Percentiles rank a stretch among this genome's conserved stretches.
These are phyloP conservation scores for Fermentozyma sake DNA, from an alignment of 1,139 yeast genomes.

Conservation along the genomic window DNA sequence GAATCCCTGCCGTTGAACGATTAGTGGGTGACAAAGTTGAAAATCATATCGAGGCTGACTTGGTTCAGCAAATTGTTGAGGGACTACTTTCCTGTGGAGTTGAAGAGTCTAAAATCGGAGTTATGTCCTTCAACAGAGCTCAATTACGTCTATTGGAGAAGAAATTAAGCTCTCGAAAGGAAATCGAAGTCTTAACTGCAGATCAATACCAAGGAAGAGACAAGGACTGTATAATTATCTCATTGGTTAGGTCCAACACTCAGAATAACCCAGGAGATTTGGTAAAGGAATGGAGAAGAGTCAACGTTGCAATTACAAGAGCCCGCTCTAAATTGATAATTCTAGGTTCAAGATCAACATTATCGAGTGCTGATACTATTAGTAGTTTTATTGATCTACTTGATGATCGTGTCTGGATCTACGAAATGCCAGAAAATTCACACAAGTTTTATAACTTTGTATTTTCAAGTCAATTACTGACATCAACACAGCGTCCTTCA, in stretches of 20 bases:
- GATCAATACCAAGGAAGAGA: slow-evolving; percentile 97
- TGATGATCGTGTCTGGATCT: slow-evolving; percentile 60
- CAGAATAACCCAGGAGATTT: slow-evolving; percentile 71
- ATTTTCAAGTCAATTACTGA: neutral
- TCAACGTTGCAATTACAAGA: slow-evolving; percentile 92
- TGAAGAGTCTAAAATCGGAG: slow-evolving; percentile 58
- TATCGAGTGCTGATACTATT: slow-evolving; percentile 53
- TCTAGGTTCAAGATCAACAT: slow-evolving; percentile 70
- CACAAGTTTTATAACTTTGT: slow-evolving; percentile 27
- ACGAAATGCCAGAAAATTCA: slow-evolving; percentile 47
- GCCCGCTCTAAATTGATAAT: slow-evolving; percentile 80
- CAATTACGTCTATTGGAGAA: slow-evolving; percentile 60
- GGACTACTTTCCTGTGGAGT: slow-evolving; percentile 62
- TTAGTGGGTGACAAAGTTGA: slow-evolving; percentile 61
- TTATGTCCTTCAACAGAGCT: slow-evolving; percentile 84
- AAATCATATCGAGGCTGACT: slow-evolving; percentile 65
- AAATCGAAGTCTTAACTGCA: slow-evolving; percentile 80
- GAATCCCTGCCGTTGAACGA: slow-evolving; percentile 55
- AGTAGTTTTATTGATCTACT: slow-evolving; percentile 60
- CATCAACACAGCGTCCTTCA: slow-evolving; percentile 6
- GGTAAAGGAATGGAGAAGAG: slow-evolving; percentile 82
- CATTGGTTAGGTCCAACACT: slow-evolving; percentile 78
- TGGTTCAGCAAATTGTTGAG: slow-evolving; percentile 60
- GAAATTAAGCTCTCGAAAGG: slow-evolving; percentile 32
- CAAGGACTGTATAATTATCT: slow-evolving; percentile 82